Conservation (phyloP, 148 eudicot species). For the Chenopodium suecicum region DNA sequence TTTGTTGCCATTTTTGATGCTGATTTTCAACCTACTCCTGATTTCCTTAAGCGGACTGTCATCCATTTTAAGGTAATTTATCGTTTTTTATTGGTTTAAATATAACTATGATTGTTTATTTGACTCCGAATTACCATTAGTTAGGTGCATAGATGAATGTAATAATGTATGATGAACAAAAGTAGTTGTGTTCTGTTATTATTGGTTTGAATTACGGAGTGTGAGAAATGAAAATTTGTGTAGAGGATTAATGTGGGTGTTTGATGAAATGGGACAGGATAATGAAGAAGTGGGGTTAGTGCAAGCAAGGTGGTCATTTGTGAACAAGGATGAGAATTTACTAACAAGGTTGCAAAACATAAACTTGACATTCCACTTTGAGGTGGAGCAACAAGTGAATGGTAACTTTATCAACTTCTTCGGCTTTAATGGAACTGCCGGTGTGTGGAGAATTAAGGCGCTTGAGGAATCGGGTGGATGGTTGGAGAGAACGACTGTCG, state of each 20-base stretch:
- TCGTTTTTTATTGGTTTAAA: not conserved
- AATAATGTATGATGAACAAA: too few relatives aligned
- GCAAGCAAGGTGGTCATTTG: slow-evolving; percentile 98
- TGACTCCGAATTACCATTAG: not conserved
- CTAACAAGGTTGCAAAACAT: slow-evolving; percentile 89
- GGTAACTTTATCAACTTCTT: slow-evolving; percentile 89
- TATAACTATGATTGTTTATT: not conserved
- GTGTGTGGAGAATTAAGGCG: slow-evolving; percentile 97
- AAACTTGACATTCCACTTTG: slow-evolving; percentile 92
- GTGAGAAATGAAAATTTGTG: too few relatives aligned
- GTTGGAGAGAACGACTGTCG: slow-evolving; percentile 98
- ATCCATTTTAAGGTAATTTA: slow-evolving; percentile 80
- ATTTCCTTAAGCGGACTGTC: slow-evolving; percentile 72
- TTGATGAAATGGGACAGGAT: slow-evolving; percentile 51
- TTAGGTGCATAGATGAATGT: not conserved
- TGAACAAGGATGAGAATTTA: slow-evolving; percentile 91
- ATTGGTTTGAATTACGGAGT: not conserved
- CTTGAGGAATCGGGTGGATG: slow-evolving; percentile 96
- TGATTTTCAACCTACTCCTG: slow-evolving; percentile 85
- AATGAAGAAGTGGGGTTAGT: slow-evolving; percentile 89
- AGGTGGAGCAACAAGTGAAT: slow-evolving; percentile 98
- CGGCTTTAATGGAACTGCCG: slow-evolving; percentile 98
- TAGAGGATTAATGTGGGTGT: not conserved
- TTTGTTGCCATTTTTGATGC: slow-evolving; percentile 97
- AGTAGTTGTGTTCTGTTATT: not conserved